Evolutionary conservation across 2,329 filamentous ascomycete genomes (phyloP).

Genomic region (Stemphylium vesicarium): DNA sequence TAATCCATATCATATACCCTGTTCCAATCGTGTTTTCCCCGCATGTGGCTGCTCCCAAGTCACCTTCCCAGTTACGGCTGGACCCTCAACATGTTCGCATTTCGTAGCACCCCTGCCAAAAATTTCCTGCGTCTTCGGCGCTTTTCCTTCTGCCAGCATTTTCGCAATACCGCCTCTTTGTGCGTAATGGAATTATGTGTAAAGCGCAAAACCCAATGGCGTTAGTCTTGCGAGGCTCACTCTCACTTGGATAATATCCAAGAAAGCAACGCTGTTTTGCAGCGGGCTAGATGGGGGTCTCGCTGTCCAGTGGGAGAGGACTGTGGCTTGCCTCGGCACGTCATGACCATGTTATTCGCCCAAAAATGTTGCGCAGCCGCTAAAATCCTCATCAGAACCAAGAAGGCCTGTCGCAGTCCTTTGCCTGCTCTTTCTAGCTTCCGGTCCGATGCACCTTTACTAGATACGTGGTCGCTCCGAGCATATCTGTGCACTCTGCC

Average conservation of each 20-base stretch:
- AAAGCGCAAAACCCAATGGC: background rate
- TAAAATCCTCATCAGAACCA: conserved; percentile 22
- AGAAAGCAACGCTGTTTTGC: background rate
- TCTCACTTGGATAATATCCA: background rate
- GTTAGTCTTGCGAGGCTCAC: conserved; percentile 26
- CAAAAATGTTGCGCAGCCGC: conserved; percentile 16
- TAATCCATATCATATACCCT: background rate
- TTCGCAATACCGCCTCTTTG: background rate
- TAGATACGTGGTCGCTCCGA: conserved; percentile 25
- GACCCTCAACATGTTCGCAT: conserved; percentile 11
- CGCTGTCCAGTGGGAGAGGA: conserved; percentile 16
- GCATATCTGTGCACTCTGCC: conserved; percentile 14
- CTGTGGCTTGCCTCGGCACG: conserved; percentile 29
- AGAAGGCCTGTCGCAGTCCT: conserved; percentile 16
- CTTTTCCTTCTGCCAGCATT: background rate
- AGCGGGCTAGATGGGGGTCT: background rate
- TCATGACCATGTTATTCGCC: conserved; percentile 26
- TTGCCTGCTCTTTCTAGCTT: conserved; percentile 32
- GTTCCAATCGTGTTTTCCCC: background rate
- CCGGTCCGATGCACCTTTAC: conserved; percentile 25
- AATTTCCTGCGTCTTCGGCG: background rate
- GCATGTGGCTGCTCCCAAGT: background rate
- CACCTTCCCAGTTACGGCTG: background rate
- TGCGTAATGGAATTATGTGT: background rate
- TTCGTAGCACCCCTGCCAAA: conserved; percentile 2